Base-by-base conservation (phyloP, 2,329 filamentous ascomycete species). In the Trichophyton schoenleinii region DNA sequence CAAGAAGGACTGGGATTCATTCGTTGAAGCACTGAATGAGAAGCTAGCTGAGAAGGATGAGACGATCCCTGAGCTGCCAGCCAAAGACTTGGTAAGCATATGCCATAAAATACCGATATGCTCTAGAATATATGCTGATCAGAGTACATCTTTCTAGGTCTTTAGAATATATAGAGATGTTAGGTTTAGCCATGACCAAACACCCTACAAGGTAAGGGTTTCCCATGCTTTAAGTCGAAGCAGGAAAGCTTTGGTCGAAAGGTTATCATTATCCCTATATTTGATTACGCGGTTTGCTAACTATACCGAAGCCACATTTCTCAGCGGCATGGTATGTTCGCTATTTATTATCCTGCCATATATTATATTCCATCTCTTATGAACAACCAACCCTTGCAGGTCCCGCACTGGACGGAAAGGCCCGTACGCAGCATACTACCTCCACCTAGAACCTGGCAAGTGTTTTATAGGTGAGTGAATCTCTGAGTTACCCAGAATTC, bases 151-250 rank as follows among this genome's bases (percentile, higher is more conserved):
- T 6, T 18, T 8, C 25, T 64, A 84, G 81, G 78, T 90, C 57
- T 95, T 92, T 71, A 86, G 91, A 63, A 94, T 96, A 63, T 90
- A 95, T 73, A 81, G 91, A 67, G 91, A 96, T 68, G 81, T 94
- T 49, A 84, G 91, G 61, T 96, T 95, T 75, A 88, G 82, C 68
- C 87, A 89, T 67, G 86, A 95, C 69, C 87, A 83, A 20, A 94
- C 89, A 1, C 91, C 91, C 0, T 96, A 95, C 78, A 95, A 95
- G 81, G 88, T 88, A 75, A 68, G 78, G 65, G 53, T 34, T 48
- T 25, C 18, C 11, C 13, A 11, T n/a, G 3, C 6, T 36, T 55
- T 11, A 25, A 55, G 28, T 5, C n/a, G 8, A 55, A 34, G 25
- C 3, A n/a, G 11, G 28, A 36, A 7, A 18, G 49, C 13, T 31